Evolutionary conservation across 2,329 filamentous ascomycete genomes (phyloP).

Genomic region (Fusarium sp.): DNA sequence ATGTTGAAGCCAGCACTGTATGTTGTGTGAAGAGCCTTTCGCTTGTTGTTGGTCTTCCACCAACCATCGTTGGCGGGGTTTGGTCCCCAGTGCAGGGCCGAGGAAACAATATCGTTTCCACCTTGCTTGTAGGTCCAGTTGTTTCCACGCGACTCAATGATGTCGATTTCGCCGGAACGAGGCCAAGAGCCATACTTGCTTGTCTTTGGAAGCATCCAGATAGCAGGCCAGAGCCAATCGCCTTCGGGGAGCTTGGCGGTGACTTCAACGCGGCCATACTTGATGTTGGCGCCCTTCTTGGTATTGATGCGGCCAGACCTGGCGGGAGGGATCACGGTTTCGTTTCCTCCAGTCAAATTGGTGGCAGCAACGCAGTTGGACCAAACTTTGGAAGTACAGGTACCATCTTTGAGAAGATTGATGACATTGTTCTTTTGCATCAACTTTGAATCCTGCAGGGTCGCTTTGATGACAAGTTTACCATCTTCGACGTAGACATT

Average conservation of each 20-base stretch:
- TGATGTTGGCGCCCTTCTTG: constrained; percentile 75
- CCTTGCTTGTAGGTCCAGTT: constrained; percentile 80
- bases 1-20: constrained; percentile 77
- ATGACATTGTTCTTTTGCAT: constrained; percentile 75
- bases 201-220: constrained; percentile 85
- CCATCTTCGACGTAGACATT: constrained; percentile 80
- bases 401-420: constrained; percentile 73
- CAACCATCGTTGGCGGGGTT: constrained; percentile 77
- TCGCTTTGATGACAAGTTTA: constrained; percentile 79
- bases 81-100: constrained; percentile 85
- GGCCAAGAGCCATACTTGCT: constrained; percentile 83
- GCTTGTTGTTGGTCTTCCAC: constrained; percentile 87
- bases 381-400: constrained; percentile 70
- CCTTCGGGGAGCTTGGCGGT: constrained; percentile 79
- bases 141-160: constrained; percentile 84
- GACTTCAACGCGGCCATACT: constrained; percentile 85
- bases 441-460: constrained; percentile 74
- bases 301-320: constrained; percentile 84
- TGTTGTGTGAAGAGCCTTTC: constrained; percentile 77
- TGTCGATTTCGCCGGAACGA: constrained; percentile 84
- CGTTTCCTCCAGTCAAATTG: constrained; percentile 76
- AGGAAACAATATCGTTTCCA: constrained; percentile 83
- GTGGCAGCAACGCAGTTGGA: constrained; percentile 75
- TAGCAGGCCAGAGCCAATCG: constrained; percentile 93
- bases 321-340: constrained; percentile 80